Evolutionary conservation across 805 yeast genomes (phyloP).

Genomic region (Metschnikowia matae): DNA sequence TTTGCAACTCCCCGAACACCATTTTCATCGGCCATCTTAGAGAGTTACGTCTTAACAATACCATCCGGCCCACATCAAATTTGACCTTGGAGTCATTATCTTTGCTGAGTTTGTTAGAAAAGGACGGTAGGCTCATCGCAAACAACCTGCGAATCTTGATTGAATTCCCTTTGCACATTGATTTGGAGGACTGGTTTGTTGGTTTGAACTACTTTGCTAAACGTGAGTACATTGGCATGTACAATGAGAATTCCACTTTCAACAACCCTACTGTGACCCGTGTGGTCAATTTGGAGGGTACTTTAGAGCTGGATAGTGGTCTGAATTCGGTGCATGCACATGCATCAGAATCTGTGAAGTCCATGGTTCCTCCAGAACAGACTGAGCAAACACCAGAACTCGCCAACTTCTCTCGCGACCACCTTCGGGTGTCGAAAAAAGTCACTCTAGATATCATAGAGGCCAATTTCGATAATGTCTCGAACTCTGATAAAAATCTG

Average conservation of each 20-base stretch:
- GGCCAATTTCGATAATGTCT: slow-evolving; percentile 45
- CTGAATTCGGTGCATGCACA: neutral
- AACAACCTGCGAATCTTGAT: slow-evolving; percentile 45
- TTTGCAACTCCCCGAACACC: slow-evolving; percentile 55
- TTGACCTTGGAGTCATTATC: slow-evolving; percentile 17
- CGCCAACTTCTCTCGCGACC: slow-evolving; percentile 22
- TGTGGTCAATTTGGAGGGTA: slow-evolving; percentile 16
- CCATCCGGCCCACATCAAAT: slow-evolving; percentile 29
- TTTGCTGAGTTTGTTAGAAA: slow-evolving; percentile 22
- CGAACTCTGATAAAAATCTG: slow-evolving; percentile 11
- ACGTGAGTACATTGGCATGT: slow-evolving; percentile 47
- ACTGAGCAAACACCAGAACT: slow-evolving; percentile 5
- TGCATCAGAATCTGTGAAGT: neutral
- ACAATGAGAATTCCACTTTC: slow-evolving; percentile 9
- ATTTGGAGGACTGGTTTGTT: slow-evolving; percentile 74
- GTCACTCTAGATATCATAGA: slow-evolving; percentile 59
- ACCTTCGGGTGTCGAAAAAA: slow-evolving; percentile 51
- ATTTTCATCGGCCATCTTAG: slow-evolving; percentile 55
- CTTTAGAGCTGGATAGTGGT: slow-evolving; percentile 10
- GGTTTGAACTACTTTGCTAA: slow-evolving; percentile 61
- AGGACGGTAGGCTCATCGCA: slow-evolving; percentile 32
- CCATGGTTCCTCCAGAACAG: neutral
- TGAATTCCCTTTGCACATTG: slow-evolving; percentile 63
- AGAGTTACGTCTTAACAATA: slow-evolving; percentile 46
- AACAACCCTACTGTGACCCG: slow-evolving; percentile 7